Percentiles rank a stretch among this genome's conserved stretches.
Conservation (phyloP, 176 grass and related monocot genomes). For the Carex pumila region DNA sequence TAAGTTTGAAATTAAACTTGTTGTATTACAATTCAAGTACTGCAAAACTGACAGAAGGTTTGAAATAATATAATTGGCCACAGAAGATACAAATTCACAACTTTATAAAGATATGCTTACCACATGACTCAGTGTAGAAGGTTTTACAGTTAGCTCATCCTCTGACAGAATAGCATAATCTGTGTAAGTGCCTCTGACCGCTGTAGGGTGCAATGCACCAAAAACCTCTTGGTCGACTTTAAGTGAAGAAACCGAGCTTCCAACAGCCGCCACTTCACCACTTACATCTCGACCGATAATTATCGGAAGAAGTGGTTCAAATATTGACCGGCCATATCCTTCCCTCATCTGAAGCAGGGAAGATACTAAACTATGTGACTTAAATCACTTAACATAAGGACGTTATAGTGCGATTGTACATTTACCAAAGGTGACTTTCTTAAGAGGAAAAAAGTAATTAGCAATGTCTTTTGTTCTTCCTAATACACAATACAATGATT, state of each 20-base stretch:
- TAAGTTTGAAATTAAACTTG: background rate
- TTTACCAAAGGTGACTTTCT: background rate
- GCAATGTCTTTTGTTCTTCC: background rate
- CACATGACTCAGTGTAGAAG: slow-evolving; percentile 63
- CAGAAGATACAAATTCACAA: background rate
- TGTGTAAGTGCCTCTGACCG: slow-evolving; percentile 79
- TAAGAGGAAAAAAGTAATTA: background rate
- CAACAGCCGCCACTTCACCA: slow-evolving; percentile 87
- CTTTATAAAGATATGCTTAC: slow-evolving; percentile 23
- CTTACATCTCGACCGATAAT: slow-evolving; percentile 91
- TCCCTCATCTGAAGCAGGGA: slow-evolving; percentile 52
- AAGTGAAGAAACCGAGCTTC: slow-evolving; percentile 52
- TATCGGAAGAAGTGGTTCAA: slow-evolving; percentile 56
- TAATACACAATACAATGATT: background rate
- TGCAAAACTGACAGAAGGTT: background rate
- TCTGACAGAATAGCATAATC: slow-evolving; percentile 83
- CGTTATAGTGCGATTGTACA: background rate
- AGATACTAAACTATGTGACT: slow-evolving; percentile 1
- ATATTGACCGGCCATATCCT: slow-evolving; percentile 90
- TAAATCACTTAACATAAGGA: background rate
- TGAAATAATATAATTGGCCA: background rate
- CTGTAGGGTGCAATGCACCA: slow-evolving; percentile 84
- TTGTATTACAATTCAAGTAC: background rate
- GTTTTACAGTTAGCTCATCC: slow-evolving; percentile 89
- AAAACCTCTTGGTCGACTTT: slow-evolving; percentile 76